These are phyloP conservation scores for Earliella scabrosa DNA, from an alignment of 1,284 basidiomycete species.

Conservation along the genomic window DNA sequence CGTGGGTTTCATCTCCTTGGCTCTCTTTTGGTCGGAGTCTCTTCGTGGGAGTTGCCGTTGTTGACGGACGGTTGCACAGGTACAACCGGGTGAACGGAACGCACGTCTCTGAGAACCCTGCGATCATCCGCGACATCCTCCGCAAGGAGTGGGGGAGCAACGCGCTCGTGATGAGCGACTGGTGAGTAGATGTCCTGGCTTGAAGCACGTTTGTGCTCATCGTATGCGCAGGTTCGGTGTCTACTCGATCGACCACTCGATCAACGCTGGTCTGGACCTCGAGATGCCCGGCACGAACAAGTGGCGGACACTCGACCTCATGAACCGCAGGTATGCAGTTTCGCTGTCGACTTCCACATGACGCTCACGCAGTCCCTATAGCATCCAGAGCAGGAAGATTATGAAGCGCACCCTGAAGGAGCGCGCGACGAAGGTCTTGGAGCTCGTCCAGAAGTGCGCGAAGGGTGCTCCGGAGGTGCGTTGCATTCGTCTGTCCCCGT, in stretches of 20 bases:
- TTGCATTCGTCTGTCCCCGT: no score
- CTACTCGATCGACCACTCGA: constrained; percentile 65
- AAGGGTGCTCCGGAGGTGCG: constrained; percentile 61
- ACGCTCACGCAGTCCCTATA: constrained; percentile 1
- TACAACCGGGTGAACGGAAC: constrained; percentile 75
- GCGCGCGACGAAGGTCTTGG: constrained; percentile 67
- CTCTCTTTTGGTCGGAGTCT: neutral
- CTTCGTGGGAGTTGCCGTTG: neutral
- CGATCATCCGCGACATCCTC: constrained; percentile 67
- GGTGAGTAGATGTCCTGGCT: constrained; percentile 44
- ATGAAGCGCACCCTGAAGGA: constrained; percentile 67
- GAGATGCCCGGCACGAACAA: constrained; percentile 81
- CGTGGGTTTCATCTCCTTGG: no score
- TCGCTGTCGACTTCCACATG: neutral
- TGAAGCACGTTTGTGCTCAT: neutral
- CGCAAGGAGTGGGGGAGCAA: constrained; percentile 79
- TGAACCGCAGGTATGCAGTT: constrained; percentile 53
- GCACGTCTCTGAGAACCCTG: constrained; percentile 71
- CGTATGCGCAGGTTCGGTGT: constrained; percentile 71
- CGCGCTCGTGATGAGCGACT: constrained; percentile 79
- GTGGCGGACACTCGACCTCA: constrained; percentile 67
- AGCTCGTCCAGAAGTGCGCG: constrained; percentile 68
- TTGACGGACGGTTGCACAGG: constrained; percentile 33
- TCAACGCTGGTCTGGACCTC: constrained; percentile 80
- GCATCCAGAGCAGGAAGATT: constrained; percentile 65